phyloP scores from a whole-genome alignment of 2,329 filamentous ascomycete species.

The Akanthomyces lecanii region DNA sequence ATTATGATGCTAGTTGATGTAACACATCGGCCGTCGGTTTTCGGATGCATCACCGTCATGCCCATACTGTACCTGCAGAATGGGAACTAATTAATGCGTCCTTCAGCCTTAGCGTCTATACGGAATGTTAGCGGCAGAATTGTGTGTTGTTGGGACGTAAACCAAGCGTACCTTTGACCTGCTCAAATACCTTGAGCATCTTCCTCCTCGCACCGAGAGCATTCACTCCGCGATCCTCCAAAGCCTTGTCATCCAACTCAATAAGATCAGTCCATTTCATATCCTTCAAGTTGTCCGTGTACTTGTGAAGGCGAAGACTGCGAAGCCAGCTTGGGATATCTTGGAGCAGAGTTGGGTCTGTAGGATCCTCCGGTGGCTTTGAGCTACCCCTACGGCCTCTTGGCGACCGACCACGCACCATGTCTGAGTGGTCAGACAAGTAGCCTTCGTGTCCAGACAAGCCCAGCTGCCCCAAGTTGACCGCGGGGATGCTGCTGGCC shows the following conservation, averaged over 20 bases:
- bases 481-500: constrained; percentile 64
- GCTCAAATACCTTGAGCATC: constrained; percentile 98
- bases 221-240: constrained; percentile 91
- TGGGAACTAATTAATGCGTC: constrained; percentile 10
- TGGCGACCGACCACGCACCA: constrained; percentile 84
- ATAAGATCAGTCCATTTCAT: constrained; percentile 94
- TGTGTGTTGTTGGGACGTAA: not conserved
- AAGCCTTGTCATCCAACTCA: constrained; percentile 84
- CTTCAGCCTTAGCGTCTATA: constrained; percentile 15
- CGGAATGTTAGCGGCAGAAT: not conserved
- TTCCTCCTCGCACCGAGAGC: constrained; percentile 91
- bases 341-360: constrained; percentile 81
- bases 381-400: constrained; percentile 89
- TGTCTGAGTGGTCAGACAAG: constrained; percentile 88
- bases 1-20: not conserved
- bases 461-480: constrained; percentile 70
- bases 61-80: constrained; percentile 16
- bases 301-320: constrained; percentile 93
- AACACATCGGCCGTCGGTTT: not conserved
- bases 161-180: constrained; percentile 67
- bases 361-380: constrained; percentile 96
- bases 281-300: constrained; percentile 96
- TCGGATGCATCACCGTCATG: not conserved
- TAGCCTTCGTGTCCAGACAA: constrained; percentile 74
- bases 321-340: constrained; percentile 96